Evolutionary conservation across 768 basidiomycete species (phyloP).

Genomic region (Panaeolus cyanescens): DNA sequence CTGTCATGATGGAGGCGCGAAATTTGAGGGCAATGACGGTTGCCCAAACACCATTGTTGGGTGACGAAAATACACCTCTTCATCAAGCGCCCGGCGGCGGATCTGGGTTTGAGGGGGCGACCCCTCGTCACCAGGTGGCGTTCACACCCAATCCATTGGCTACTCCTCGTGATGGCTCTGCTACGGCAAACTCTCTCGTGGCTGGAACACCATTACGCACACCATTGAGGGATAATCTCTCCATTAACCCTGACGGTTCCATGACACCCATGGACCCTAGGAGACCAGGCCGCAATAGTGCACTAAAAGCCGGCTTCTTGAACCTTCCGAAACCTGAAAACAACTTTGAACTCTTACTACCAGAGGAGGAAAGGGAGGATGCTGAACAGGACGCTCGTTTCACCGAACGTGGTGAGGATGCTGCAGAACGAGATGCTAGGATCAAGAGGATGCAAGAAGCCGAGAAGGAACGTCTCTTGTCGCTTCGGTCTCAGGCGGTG

Average conservation of each 20-base stretch:
- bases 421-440: slow-evolving; percentile 86
- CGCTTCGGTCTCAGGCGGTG: slow-evolving; percentile 78
- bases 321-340: slow-evolving; percentile 92
- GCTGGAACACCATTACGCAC: slow-evolving; percentile 87
- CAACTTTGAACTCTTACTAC: slow-evolving; percentile 93
- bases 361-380: slow-evolving; percentile 81
- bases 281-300: slow-evolving; percentile 67
- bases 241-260: slow-evolving; percentile 80
- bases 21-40: slow-evolving; percentile 94
- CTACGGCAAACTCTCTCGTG: slow-evolving; percentile 52
- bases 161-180: slow-evolving; percentile 68
- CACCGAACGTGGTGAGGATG: slow-evolving; percentile 76
- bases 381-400: slow-evolving; percentile 23
- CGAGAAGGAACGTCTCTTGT: slow-evolving; percentile 79
- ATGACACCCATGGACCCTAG: slow-evolving; percentile 81
- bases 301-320: slow-evolving; percentile 80
- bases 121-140: slow-evolving; percentile 86
- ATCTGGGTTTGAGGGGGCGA: slow-evolving; percentile 93
- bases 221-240: slow-evolving; percentile 90
- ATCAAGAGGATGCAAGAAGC: slow-evolving; percentile 67
- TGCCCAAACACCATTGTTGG: slow-evolving; percentile 90
- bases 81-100: slow-evolving; percentile 74
- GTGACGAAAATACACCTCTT: slow-evolving; percentile 96
- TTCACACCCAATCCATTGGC: slow-evolving; percentile 97
- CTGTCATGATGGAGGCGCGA: slow-evolving; percentile 90